Evolutionary conservation across 768 basidiomycete genomes (phyloP).

Genomic region (Phaffia tasmanica): DNA sequence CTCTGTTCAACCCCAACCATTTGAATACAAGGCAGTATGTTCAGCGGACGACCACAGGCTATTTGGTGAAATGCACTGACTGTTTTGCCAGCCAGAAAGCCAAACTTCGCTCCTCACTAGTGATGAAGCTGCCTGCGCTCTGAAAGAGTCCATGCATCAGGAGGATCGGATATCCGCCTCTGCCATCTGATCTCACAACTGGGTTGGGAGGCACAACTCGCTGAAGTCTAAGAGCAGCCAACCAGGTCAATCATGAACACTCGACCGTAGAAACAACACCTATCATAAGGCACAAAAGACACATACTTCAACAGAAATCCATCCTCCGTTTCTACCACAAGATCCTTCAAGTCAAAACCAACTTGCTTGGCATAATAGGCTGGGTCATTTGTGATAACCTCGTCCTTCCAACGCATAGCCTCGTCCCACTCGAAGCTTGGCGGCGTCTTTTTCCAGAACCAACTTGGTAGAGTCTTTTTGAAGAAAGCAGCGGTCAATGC

Average conservation of each 20-base stretch:
- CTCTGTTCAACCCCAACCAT: not conserved
- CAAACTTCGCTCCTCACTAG: constrained; percentile 44
- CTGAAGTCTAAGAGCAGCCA: constrained; percentile 13
- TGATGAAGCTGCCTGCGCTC: constrained; percentile 44
- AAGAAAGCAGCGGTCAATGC: constrained; percentile 35
- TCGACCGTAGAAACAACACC: not conserved
- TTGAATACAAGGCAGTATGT: not conserved
- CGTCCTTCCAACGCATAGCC: constrained; percentile 38
- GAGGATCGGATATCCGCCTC: constrained; percentile 39
- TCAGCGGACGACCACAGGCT: not conserved
- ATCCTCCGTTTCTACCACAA: constrained; percentile 44
- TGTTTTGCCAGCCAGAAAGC: constrained; percentile 47
- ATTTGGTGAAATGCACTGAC: not conserved
- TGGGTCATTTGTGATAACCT: constrained; percentile 42
- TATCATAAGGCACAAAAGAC: not conserved
- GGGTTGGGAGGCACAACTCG: constrained; percentile 15
- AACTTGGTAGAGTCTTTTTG: constrained; percentile 26
- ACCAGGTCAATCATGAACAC: not conserved
- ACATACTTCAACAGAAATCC: constrained; percentile 39
- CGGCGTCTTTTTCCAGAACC: constrained; percentile 28
- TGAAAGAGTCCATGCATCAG: constrained; percentile 47
- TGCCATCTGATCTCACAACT: not conserved
- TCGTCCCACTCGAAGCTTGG: constrained; percentile 39
- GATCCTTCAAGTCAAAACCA: constrained; percentile 43
- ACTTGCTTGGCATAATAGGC: constrained; percentile 42